Base-by-base conservation (phyloP, 108 stramenopile genomes). In the Fragilaria radians region DNA sequence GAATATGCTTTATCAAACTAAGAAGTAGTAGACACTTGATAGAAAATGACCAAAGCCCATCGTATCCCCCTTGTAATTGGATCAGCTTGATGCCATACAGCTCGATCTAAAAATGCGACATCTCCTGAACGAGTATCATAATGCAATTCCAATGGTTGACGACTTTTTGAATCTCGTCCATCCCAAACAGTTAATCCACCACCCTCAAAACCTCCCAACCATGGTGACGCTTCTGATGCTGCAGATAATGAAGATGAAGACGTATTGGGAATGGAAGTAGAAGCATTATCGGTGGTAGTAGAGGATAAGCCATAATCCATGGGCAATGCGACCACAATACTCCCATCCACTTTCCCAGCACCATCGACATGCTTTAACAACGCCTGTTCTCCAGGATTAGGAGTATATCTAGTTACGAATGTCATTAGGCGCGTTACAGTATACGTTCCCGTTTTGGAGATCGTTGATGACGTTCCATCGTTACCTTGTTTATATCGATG, bases 1-100 rank as follows among this genome's bases (percentile, higher is more conserved):
- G n/a, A n/a, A n/a, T n/a, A n/a, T n/a, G n/a, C n/a, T n/a, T n/a
- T n/a, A n/a, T n/a, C n/a, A n/a, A n/a, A n/a, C n/a, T n/a, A n/a
- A n/a, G n/a, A n/a, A n/a, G n/a, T n/a, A n/a, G n/a, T n/a, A n/a
- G n/a, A n/a, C n/a, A 93, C 88, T 51, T 85, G 73, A 70, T 93
- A 93, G 52, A 93, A 93, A 24, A 93, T 93, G 1, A 93, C 91
- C 32, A 93, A 65, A 1, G 91, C 91, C 91, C 91, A 93, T 52
- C 91, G 68, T n/a, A 82, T 86, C 0, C 91, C 91, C 66, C 84
- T 86, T 24, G 88, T 86, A 23, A 93, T 93, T 14, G 91, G 91
- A 71, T 93, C 84, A 4, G 91, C 91, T 61, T 85, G 83, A 57
- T 85, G 89, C 85, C 85, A 87, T 28, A 86, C 83, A 19, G 72